Percentiles rank a stretch among this genome's conserved stretches.
These are phyloP conservation scores for Aspergillus ostianus DNA, from an alignment of 495 filamentous ascomycete species.

Conservation along the genomic window DNA sequence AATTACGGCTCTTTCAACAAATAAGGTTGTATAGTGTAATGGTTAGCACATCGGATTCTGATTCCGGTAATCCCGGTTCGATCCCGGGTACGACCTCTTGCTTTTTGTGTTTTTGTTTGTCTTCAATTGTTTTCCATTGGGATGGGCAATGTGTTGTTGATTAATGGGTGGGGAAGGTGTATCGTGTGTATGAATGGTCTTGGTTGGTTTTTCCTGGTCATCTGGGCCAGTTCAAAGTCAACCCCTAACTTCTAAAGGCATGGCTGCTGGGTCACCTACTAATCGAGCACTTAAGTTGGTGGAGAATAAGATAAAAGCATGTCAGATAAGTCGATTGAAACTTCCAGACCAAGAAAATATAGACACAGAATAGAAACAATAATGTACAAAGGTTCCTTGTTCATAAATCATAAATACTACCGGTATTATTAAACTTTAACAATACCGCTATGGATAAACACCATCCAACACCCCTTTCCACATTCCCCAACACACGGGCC, in stretches of 20 bases:
- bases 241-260: no score
- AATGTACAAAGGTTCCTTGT: conserved; percentile 13
- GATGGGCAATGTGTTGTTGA: no score
- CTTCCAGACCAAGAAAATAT: background rate
- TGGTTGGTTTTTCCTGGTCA: no score
- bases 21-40: conserved; percentile 28
- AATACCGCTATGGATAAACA: conserved; percentile 11
- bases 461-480: background rate
- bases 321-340: conserved; percentile 6
- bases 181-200: no score
- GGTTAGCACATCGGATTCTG: conserved; percentile 38
- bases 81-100: conserved; percentile 40
- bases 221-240: no score
- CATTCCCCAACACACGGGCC: conserved; percentile 9
- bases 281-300: no score
- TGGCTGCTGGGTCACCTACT: background rate
- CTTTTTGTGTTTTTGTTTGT: background rate
- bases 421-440: conserved; percentile 10
- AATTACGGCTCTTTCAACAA: background rate
- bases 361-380: conserved; percentile 4
- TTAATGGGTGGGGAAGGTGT: no score
- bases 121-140: no score
- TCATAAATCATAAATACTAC: conserved; percentile 15
- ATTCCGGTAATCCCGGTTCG: conserved; percentile 41
- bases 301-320: no score